Base-by-base conservation (phyloP, 176 grass and related monocot genomes). In the Zea luxurians region DNA sequence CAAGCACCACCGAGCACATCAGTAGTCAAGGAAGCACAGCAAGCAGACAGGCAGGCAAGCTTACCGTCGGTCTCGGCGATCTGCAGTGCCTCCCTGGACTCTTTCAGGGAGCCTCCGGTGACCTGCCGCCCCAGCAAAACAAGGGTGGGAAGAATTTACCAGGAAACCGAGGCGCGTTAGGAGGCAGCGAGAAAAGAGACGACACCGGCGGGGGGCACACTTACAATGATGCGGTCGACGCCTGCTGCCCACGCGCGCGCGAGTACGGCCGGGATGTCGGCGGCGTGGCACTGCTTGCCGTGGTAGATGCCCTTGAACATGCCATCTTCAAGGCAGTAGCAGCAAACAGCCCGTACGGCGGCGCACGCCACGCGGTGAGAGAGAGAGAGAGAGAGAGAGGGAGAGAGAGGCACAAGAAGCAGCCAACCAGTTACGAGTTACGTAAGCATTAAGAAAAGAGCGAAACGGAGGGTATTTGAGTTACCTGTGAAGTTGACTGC, bases 231-330 rank as follows among this genome's bases (percentile, higher is more conserved):
- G 44, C 91, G 91, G 61, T 98, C 77, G 65, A 98, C 92, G 76
- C 95, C 95, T 61, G 91, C 74, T 2, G 90, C 86, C 95, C 95
- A 90, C 16, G 95, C 95, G 11, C 91, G 91, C 20, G 91, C 58
- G 13, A 98, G 89, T 1, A 98, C 89, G 12, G 89, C 41, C 7
- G 95, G 85, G 48, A 98, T 90, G 81, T 94, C 95, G 0, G 91
- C 85, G 8, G 82, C 55, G 71, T 98, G 91, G 85, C 87, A 94
- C 71, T 92, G 89, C 81, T 89, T 91, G 62, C 89, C 91, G 71
- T 98, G 87, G 86, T 98, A 98, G 53, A 94, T 87, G 17, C 95
- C 95, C 79, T 87, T 98, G 90, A 98, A 98, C 95, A 98, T 98
- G 38, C 78, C 86, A 94, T 98, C 95, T 92, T 85, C 64, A n/a